Evolutionary conservation across 2,329 filamentous ascomycete genomes (phyloP).

Genomic region (Aspergillus aculeatus): DNA sequence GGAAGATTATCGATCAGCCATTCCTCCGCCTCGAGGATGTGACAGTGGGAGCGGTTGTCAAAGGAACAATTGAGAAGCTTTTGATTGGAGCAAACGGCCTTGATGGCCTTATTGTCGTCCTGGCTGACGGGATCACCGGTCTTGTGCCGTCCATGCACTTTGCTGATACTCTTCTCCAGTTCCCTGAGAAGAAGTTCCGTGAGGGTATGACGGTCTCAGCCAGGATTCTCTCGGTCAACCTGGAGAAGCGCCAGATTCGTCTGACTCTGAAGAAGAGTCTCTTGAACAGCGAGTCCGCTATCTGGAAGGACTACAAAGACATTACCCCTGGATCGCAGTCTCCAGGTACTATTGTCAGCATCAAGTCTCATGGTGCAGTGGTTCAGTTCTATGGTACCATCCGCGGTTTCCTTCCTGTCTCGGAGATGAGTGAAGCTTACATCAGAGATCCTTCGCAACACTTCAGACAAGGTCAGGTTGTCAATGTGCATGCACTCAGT

Average conservation of each 20-base stretch:
- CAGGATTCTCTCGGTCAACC: slow-evolving; percentile 77
- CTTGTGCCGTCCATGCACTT: slow-evolving; percentile 85
- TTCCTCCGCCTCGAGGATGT: slow-evolving; percentile 93
- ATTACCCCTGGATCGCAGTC: slow-evolving; percentile 73
- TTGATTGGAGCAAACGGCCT: slow-evolving; percentile 76
- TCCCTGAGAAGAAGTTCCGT: slow-evolving; percentile 94
- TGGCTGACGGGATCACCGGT: slow-evolving; percentile 85
- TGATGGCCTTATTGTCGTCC: slow-evolving; percentile 74
- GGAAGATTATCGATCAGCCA: slow-evolving; percentile 76
- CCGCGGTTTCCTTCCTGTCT: slow-evolving; percentile 83
- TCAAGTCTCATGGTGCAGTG: slow-evolving; percentile 75
- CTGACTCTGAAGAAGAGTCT: slow-evolving; percentile 93
- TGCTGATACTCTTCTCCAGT: slow-evolving; percentile 80
- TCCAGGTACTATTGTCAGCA: slow-evolving; percentile 81
- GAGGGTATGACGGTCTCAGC: slow-evolving; percentile 82
- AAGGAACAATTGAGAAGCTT: slow-evolving; percentile 80
- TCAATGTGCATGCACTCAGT: slow-evolving; percentile 83
- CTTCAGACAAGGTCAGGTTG: slow-evolving; percentile 85
- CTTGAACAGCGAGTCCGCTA: slow-evolving; percentile 80
- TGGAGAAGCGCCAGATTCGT: slow-evolving; percentile 72
- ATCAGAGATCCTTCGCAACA: slow-evolving; percentile 87
- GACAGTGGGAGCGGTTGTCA: slow-evolving; percentile 73
- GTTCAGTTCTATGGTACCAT: slow-evolving; percentile 89
- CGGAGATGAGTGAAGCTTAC: slow-evolving; percentile 97
- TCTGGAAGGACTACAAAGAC: slow-evolving; percentile 74